Evolutionary conservation across 805 yeast genomes (phyloP), one percentile per base, ranked within the genome.

Genomic region (Brettanomyces bruxellensis): DNA sequence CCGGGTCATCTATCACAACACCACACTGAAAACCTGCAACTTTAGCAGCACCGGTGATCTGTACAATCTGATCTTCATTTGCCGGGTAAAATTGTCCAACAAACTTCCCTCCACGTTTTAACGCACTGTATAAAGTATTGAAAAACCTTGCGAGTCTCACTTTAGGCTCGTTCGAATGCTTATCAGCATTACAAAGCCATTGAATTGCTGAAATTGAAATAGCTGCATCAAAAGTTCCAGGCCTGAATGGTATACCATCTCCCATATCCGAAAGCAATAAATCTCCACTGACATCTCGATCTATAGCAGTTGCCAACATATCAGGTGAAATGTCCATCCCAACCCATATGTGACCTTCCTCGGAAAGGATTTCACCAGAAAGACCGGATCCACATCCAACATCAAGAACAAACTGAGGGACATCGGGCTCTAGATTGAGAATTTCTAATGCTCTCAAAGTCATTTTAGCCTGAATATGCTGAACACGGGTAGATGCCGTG

Each of bases 401-500:
- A 73, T 93, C 99, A 18, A 93, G 75, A 9, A 93, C 62, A 56
- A 81, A 82, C 55, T 86, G 84, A 13, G 79, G 73, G 35, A 66
- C 72, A 30, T 67, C 70, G 1, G 79, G 78, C 30, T 85, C 83
- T 37, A 93, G 66, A 61, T 89, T 86, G 47, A 93, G 68, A 35
- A 93, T 70, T 56, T 93, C 99, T 41, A 93, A 69, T 0, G 98
- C 96, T 56, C 99, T 74, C 40, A 91, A 72, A 0, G 99, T 89
- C 99, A 93, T 93, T 62, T 87, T 86, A 2, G 98, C 98, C 66
- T 93, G 99, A 58, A 93, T 93, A 61, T 90, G 96, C 69, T 93
- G 99, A 43, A 93, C 96, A 73, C 99, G 93, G 4, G 96, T 85
- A 4, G 95, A 86, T 3, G 84, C 73, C 0, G 98, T 93, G 65